These are phyloP conservation scores for Limonomyces culmigenus DNA, from an alignment of 1,284 basidiomycete genomes.

Conservation along the genomic window DNA sequence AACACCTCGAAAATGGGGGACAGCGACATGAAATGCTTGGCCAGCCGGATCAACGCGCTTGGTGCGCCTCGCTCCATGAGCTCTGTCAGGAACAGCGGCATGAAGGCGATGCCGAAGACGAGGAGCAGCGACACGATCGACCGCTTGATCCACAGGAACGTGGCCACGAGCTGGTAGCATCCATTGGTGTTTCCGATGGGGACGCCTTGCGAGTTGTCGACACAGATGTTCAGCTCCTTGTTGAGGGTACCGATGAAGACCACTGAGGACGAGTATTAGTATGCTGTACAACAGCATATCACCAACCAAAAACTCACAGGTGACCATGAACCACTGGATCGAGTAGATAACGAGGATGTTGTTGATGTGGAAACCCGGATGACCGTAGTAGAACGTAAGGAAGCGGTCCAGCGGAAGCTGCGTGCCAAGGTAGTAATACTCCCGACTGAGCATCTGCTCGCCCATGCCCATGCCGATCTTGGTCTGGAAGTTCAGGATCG, in stretches of 20 bases:
- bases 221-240: conserved; percentile 77
- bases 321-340: conserved; percentile 90
- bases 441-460: conserved; percentile 98
- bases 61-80: conserved; percentile 88
- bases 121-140: conserved; percentile 94
- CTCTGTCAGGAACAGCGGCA: conserved; percentile 89
- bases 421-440: conserved; percentile 98
- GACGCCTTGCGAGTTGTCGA: conserved; percentile 66
- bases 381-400: conserved; percentile 98
- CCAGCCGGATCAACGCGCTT: conserved; percentile 82
- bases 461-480: conserved; percentile 99
- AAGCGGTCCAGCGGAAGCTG: conserved; percentile 97
- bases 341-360: conserved; percentile 98
- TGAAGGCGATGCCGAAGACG: conserved; percentile 92
- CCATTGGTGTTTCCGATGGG: conserved; percentile 69
- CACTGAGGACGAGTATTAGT: conserved; percentile 25
- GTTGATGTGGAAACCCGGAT: conserved; percentile 99
- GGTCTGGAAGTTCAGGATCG: conserved; percentile 99
- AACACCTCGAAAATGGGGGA: conserved; percentile 96
- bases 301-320: conserved; percentile 31
- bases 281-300: conserved; percentile 5
- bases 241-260: conserved; percentile 90
- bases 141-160: conserved; percentile 93
- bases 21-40: conserved; percentile 87
- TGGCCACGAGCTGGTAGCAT: conserved; percentile 88